Percentiles rank a stretch among this genome's conserved stretches.
phyloP scores from a whole-genome alignment of 306 rosid genomes.

The Albizia julibrissin region DNA sequence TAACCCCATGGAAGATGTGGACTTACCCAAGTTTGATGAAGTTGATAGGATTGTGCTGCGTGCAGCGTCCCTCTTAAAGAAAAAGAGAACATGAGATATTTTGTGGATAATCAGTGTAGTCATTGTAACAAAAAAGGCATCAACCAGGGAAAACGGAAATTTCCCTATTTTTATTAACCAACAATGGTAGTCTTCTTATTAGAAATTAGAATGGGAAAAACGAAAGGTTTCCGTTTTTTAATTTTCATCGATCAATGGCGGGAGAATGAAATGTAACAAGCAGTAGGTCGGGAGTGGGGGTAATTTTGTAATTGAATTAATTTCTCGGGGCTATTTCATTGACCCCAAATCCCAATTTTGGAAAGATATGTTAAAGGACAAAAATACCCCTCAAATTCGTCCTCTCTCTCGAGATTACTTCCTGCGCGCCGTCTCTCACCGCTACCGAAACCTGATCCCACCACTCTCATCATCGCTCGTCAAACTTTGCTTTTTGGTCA shows the following conservation, averaged over 20 bases:
- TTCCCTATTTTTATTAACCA: background rate
- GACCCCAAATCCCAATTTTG: too few relatives aligned
- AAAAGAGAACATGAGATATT: constrained; percentile 49
- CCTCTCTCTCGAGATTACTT: background rate
- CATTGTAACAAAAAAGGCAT: background rate
- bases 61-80: constrained; percentile 71
- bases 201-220: background rate
- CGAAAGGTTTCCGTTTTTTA: background rate
- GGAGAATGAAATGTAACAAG: background rate
- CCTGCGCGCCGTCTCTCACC: background rate
- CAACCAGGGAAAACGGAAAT: background rate
- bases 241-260: background rate
- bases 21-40: constrained; percentile 62
- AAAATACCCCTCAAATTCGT: background rate
- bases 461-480: background rate
- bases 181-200: background rate
- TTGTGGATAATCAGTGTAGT: constrained; percentile 16
- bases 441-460: background rate
- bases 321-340: too few relatives aligned
- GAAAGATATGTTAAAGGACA: background rate
- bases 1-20: constrained; percentile 33
- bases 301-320: background rate
- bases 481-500: background rate
- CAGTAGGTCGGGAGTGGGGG: background rate
- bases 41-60: constrained; percentile 77